Evolutionary conservation across 2,329 filamentous ascomycete genomes (phyloP).

Genomic region (Graphilbum sp.): DNA sequence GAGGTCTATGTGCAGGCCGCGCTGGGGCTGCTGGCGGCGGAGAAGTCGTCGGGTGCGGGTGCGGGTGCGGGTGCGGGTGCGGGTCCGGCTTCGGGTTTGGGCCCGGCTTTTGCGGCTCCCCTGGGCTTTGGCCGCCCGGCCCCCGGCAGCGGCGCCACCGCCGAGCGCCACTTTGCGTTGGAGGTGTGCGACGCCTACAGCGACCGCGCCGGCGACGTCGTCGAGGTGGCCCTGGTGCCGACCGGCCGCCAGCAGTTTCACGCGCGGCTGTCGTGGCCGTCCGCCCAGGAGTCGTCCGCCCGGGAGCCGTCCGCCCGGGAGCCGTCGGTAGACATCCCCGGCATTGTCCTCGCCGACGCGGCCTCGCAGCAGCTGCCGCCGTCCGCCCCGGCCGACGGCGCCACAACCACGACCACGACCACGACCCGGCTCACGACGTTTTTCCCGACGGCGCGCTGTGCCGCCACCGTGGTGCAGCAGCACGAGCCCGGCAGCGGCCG

Average conservation of each 20-base stretch:
- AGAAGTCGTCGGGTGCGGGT: conserved; percentile 26
- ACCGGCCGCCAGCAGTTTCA: conserved; percentile 29
- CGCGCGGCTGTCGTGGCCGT: conserved; percentile 26
- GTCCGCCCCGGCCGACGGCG: background rate
- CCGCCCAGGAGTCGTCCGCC: conserved; percentile 11
- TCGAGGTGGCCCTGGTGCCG: conserved; percentile 33
- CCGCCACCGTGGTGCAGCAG: conserved; percentile 58
- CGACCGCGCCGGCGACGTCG: conserved; percentile 30
- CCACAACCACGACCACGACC: background rate
- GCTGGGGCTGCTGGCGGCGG: conserved; percentile 49
- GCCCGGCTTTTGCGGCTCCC: too few species aligned
- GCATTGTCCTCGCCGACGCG: conserved; percentile 26
- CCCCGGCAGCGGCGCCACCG: conserved; percentile 14
- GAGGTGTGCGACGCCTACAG: conserved; percentile 42
- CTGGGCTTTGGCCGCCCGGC: conserved; percentile 37
- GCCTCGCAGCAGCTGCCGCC: conserved; percentile 11
- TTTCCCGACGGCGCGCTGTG: conserved; percentile 65
- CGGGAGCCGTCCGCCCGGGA: too few species aligned
- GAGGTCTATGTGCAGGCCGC: conserved; percentile 82
- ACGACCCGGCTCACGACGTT: conserved; percentile 45
- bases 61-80: background rate
- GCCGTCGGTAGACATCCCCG: conserved; percentile 18
- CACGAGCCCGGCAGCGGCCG: conserved; percentile 8
- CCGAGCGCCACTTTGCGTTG: conserved; percentile 32
- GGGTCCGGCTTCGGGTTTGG: too few species aligned